Evolutionary conservation across 2,329 filamentous ascomycete genomes (phyloP).

Genomic region (Emmonsiellopsis sp.): DNA sequence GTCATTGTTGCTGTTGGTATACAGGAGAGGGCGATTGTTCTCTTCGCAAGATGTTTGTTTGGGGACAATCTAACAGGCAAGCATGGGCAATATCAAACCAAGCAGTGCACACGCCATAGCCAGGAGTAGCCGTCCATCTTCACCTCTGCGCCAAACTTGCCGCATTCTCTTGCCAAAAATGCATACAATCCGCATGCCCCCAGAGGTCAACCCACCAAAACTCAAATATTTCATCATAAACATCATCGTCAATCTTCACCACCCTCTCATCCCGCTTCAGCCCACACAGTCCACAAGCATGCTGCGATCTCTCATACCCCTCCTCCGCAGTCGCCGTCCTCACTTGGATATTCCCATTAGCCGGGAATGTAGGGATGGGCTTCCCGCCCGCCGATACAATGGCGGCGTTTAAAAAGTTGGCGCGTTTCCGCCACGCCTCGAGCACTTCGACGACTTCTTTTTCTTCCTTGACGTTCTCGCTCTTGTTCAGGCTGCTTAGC

Average conservation of each 20-base stretch:
- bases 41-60: too few relatives aligned
- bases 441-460: conserved; percentile 73
- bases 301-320: conserved; percentile 62
- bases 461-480: conserved; percentile 72
- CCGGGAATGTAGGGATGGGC: conserved; percentile 55
- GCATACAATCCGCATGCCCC: conserved; percentile 68
- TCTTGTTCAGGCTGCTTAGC: conserved; percentile 72
- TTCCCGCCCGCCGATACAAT: conserved; percentile 27
- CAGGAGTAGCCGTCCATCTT: not conserved
- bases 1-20: too few relatives aligned
- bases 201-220: conserved; percentile 95
- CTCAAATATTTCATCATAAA: conserved; percentile 76
- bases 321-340: conserved; percentile 47
- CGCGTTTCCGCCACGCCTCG: conserved; percentile 62
- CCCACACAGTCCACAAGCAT: conserved; percentile 76
- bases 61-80: too few relatives aligned
- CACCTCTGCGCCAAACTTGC: conserved; percentile 39
- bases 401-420: conserved; percentile 64
- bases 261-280: conserved; percentile 81
- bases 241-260: conserved; percentile 60
- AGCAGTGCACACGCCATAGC: too few relatives aligned
- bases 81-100: too few relatives aligned
- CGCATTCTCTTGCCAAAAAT: conserved; percentile 79
- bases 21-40: too few relatives aligned
- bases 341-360: conserved; percentile 55